Evolutionary conservation across 2,329 filamentous ascomycete genomes (phyloP).

Genomic region (Penicillium italicum): DNA sequence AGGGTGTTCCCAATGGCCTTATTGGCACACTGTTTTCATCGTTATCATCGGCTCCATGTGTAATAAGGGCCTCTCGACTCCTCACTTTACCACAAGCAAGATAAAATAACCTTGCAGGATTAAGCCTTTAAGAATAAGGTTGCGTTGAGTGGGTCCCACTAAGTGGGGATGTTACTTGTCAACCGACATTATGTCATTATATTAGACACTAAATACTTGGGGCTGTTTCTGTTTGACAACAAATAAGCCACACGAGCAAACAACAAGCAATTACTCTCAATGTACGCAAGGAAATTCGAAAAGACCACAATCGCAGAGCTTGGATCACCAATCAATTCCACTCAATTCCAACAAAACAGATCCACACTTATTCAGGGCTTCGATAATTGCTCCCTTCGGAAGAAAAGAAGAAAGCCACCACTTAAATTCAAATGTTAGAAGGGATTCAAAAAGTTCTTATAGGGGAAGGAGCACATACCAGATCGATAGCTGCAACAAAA

Average conservation of each 20-base stretch:
- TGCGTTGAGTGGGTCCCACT: background rate
- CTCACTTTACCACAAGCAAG: background rate
- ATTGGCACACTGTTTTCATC: no score
- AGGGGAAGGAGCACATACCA: slow-evolving; percentile 55
- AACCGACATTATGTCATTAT: background rate
- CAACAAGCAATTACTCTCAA: background rate
- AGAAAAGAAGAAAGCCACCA: slow-evolving; percentile 43
- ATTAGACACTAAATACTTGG: background rate
- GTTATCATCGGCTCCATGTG: background rate
- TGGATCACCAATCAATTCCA: background rate
- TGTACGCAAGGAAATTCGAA: background rate
- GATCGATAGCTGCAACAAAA: slow-evolving; percentile 56
- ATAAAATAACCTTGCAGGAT: background rate
- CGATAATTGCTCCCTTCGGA: slow-evolving; percentile 45
- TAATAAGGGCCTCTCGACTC: background rate
- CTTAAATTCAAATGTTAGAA: slow-evolving; percentile 18
- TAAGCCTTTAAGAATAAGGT: background rate
- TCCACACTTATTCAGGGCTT: slow-evolving; percentile 33
- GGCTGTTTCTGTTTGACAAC: background rate
- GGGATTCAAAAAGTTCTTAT: background rate
- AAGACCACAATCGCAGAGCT: background rate
- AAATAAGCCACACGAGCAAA: background rate
- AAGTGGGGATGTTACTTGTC: background rate
- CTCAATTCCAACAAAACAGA: background rate
- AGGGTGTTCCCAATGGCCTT: no score